Percentiles rank a stretch among this genome's conserved stretches.
Conservation (phyloP, 2,329 filamentous ascomycete genomes). For the Microsporum canis region DNA sequence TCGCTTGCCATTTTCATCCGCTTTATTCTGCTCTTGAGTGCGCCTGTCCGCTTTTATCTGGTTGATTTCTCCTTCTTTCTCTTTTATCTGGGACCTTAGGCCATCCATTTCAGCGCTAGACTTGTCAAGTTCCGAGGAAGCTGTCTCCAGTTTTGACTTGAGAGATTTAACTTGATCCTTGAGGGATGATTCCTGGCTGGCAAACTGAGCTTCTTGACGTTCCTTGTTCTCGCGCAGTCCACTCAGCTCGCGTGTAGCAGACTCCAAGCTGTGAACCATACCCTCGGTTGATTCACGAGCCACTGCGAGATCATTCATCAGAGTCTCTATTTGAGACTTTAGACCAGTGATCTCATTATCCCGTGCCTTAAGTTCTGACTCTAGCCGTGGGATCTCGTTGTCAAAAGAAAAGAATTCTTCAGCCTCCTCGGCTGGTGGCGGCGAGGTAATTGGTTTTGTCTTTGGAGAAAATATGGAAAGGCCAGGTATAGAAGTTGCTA, state of each 20-base stretch:
- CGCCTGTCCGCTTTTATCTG: constrained; percentile 17
- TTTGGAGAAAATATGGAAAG: constrained; percentile 32
- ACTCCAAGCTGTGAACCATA: constrained; percentile 56
- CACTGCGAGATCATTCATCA: constrained; percentile 60
- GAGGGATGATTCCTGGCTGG: constrained; percentile 32
- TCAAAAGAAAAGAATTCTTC: constrained; percentile 92
- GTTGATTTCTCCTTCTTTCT: constrained; percentile 32
- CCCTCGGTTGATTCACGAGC: constrained; percentile 58
- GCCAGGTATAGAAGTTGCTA: constrained; percentile 22
- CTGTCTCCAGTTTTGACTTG: constrained; percentile 24
- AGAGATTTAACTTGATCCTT: constrained; percentile 35
- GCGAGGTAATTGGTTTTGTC: constrained; percentile 23
- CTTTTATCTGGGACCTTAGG: constrained; percentile 29
- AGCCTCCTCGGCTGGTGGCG: constrained; percentile 22
- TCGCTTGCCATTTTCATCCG: constrained; percentile 39
- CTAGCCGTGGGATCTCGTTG: constrained; percentile 70
- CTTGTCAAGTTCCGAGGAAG: constrained; percentile 24
- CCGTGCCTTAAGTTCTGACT: constrained; percentile 60
- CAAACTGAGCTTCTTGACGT: constrained; percentile 38
- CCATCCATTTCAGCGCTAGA: constrained; percentile 23
- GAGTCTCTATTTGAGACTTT: constrained; percentile 53
- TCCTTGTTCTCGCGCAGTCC: constrained; percentile 43
- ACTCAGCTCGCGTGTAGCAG: constrained; percentile 53
- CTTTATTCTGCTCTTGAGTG: constrained; percentile 19
- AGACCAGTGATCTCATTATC: constrained; percentile 60